Percentiles rank a stretch among this genome's conserved stretches.
Evolutionary conservation across 2,329 filamentous ascomycete genomes (phyloP).

Genomic region (Fusarium sp.): DNA sequence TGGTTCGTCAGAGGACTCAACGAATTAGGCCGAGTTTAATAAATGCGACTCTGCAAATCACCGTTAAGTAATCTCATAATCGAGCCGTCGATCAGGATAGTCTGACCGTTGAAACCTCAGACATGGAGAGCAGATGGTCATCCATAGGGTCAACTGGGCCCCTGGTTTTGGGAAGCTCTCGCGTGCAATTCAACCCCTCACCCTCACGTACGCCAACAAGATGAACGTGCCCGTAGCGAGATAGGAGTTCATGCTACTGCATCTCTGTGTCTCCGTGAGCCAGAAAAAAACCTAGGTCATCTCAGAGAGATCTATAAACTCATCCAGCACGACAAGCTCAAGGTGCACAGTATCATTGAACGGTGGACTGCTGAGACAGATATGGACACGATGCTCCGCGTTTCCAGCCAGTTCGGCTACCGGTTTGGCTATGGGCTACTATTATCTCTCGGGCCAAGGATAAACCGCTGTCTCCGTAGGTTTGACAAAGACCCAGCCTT

Average conservation of each 20-base stretch:
- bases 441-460: background rate
- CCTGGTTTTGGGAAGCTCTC: background rate
- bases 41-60: background rate
- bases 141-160: background rate
- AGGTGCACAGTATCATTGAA: background rate
- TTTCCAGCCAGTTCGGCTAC: background rate
- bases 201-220: background rate
- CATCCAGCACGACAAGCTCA: background rate
- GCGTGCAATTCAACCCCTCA: background rate
- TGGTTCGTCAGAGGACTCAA: background rate
- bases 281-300: background rate
- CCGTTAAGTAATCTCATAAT: background rate
- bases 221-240: background rate
- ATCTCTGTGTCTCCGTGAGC: background rate
- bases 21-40: background rate
- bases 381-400: background rate
- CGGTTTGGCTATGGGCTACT: background rate
- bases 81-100: background rate
- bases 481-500: background rate
- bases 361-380: background rate
- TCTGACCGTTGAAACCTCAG: background rate
- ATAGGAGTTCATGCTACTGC: background rate
- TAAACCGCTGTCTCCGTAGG: background rate
- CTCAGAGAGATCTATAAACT: background rate
- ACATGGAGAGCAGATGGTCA: background rate